phyloP scores from a whole-genome alignment of 805 yeast genomes.

The Starmerella stigmatis region DNA sequence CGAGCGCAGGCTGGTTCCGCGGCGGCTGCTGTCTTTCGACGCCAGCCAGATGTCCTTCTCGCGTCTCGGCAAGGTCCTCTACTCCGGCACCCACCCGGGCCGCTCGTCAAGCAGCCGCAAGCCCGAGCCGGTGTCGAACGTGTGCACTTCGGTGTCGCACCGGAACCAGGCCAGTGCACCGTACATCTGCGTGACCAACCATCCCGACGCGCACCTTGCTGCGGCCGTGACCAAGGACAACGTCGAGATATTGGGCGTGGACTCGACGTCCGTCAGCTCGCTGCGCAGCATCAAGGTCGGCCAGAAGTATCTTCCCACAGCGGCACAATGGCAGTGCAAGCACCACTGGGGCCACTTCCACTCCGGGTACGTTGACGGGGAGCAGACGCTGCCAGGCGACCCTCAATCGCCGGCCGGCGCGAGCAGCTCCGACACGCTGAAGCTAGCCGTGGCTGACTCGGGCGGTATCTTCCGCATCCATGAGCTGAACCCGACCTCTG shows the following conservation, averaged over 20 bases:
- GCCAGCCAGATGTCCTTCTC: slow-evolving; percentile 19
- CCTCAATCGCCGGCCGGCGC: neutral
- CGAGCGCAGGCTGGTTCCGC: slow-evolving; percentile 1
- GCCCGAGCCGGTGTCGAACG: neutral
- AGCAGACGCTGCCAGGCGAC: neutral
- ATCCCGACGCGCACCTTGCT: slow-evolving; percentile 4
- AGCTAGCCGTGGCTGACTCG: slow-evolving; percentile 27
- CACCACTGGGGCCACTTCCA: slow-evolving; percentile 7
- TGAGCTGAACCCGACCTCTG: slow-evolving; percentile 29
- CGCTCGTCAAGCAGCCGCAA: neutral
- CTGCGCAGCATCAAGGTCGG: slow-evolving; percentile 8
- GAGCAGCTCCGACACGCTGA: slow-evolving; percentile 1
- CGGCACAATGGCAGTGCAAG: slow-evolving; percentile 13
- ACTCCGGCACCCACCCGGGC: slow-evolving; percentile 6
- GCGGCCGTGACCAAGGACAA: slow-evolving; percentile 12
- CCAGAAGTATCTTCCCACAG: slow-evolving; percentile 10
- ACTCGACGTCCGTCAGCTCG: neutral
- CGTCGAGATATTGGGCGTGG: slow-evolving; percentile 18
- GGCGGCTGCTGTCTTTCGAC: slow-evolving; percentile 6
- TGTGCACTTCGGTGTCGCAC: neutral
- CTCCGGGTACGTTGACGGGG: neutral
- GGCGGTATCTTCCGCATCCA: slow-evolving; percentile 31
- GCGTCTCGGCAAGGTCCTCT: slow-evolving; percentile 22
- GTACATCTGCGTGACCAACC: slow-evolving; percentile 10
- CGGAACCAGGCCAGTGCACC: slow-evolving; percentile 3